Percentiles rank a stretch among this genome's conserved stretches.
These are phyloP conservation scores for Phragmites australis DNA, from an alignment of 176 grass and related monocot species.

Conservation along the genomic window DNA sequence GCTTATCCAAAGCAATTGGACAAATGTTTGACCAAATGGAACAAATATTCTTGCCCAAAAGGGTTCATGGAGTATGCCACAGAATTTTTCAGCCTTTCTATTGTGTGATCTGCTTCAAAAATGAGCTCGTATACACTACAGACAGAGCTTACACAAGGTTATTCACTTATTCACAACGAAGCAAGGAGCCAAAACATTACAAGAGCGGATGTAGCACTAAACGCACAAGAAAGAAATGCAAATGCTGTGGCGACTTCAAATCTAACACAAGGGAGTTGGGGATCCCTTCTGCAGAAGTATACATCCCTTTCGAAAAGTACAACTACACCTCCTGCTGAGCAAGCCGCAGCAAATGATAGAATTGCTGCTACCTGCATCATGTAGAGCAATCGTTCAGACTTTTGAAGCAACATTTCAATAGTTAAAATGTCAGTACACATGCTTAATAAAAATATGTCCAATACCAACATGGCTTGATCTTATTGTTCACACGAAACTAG, in stretches of 20 bases:
- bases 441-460: neutral
- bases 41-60: constrained; percentile 12
- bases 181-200: constrained; percentile 86
- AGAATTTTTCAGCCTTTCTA: neutral
- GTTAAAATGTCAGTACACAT: neutral
- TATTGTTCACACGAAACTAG: neutral
- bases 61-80: neutral
- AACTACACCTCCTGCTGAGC: constrained; percentile 79
- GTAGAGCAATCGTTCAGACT: constrained; percentile 10
- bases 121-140: constrained; percentile 22
- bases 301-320: constrained; percentile 73
- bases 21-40: neutral
- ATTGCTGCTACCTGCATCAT: constrained; percentile 65
- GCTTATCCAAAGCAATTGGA: neutral
- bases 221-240: constrained; percentile 75
- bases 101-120: neutral
- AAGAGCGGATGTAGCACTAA: constrained; percentile 63
- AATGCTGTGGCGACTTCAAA: constrained; percentile 71
- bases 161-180: constrained; percentile 65
- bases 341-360: constrained; percentile 77
- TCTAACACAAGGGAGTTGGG: constrained; percentile 61
- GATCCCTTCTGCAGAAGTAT: constrained; percentile 56
- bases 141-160: constrained; percentile 39
- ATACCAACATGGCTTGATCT: neutral
- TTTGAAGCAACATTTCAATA: neutral